Base-by-base conservation (phyloP, 1,139 yeast species). In the Blastobotrys raffinosifermentans region DNA sequence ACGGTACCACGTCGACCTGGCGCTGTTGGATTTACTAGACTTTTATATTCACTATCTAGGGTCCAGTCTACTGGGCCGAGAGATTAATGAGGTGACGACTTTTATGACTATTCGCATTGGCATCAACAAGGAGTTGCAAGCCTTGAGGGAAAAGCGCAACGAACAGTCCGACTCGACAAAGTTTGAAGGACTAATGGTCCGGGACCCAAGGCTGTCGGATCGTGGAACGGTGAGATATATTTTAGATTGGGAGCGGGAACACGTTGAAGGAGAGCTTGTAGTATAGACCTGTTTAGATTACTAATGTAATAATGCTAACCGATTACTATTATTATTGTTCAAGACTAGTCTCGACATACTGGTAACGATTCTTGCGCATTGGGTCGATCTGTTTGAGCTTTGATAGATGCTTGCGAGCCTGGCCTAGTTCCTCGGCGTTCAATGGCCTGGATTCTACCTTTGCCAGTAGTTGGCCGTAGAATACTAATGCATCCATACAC, bases 381-480 rank as follows among this genome's bases (percentile, higher is more conserved):
- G 94, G 91, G 58, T 89, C 97, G 11, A 74, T 64, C 32, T 65
- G 60, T 2, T 71, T 61, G 45, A 89, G 66, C 34, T 58, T 69
- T 3, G 62, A 48, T 27, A 80, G 59, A 18, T 53, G 41, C 5
- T 41, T 43, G n/a, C 54, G 51, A 3, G 38, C 43, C 5, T 55
- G 19, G 32, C 59, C 57, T 1, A 34, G 38, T 1, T 45, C 39
- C 14, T 46, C 32, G 2, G 44, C 41, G 21, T 35, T 35, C 26
- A 34, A 26, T 23, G 41, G 34, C 15, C 46, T 49, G 4, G 33
- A 32, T 2, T 29, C 20, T 10, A 51, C 30, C 23, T 38, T 31
- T 7, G 42, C 42, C 33, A 46, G 43, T 11, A 38, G 41, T n/a
- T 34, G 36, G 30, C 41, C 46, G 35, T 50, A 55, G 26, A 46